Base-by-base conservation (phyloP, 305 asterid species). In the Ruellia speciosa region DNA sequence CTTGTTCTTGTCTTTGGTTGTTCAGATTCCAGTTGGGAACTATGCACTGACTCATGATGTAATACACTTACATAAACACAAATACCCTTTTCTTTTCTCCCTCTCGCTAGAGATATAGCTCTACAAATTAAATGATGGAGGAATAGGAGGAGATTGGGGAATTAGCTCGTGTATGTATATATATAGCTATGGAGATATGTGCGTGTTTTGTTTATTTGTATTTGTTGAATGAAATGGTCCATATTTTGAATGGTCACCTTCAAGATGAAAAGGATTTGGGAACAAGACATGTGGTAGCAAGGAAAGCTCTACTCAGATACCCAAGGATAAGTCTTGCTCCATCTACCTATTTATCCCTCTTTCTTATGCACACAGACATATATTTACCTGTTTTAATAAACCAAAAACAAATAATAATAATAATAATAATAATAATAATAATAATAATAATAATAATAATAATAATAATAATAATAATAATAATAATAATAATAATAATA, bases 201-300 rank as follows among this genome's bases (percentile, higher is more conserved):
- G 18, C 16, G 33, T 72, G 10, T 13, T 3, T 58, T 9, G 12
- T 24, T 24, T 1, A 24, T 24, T 24, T 24, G 31, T 24, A 3
- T 59, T 40, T 64, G 37, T 41, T 10, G 57, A 18, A 45, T 53
- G 41, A 37, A 43, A 43, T 43, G 49, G 5, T 81, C 79, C 76
- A 43, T n/a, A 37, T 34, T 49, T 48, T 15, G 63, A 67, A 49
- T 56, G 61, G 79, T 77, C 75, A 48, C 18, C 58, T 16, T 74
- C 73, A 67, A 56, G 40, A 51, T 75, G 80, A 75, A 54, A 65
- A 64, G 62, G 64, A 68, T 35, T 70, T 66, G 28, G 41, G 73
- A 70, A 76, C 57, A 75, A 59, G 53, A 77, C 81, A 64, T 73
- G 84, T 74, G 84, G 85, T 72, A 18, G 75, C 60, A 63, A 67